A percentile compares a stretch with the other conserved stretches of the same genome.
Conservation (phyloP, 78 protist genomes). For the Dictyostelium purpureum region DNA sequence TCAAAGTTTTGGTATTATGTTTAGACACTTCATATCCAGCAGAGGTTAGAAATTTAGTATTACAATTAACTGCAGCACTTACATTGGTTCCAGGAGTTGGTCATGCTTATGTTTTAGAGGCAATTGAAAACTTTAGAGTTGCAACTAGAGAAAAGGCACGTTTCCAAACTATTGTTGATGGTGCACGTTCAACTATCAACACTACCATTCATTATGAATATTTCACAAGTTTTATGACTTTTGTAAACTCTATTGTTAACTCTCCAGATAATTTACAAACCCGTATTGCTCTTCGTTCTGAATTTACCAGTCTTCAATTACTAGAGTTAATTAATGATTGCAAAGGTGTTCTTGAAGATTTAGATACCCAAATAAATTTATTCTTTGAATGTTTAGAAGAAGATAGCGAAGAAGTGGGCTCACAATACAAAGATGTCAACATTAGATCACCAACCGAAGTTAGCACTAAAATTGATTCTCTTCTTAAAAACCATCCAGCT, state of each 20-base stretch:
- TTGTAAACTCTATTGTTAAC: conserved; percentile 64
- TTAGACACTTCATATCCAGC: conserved; percentile 53
- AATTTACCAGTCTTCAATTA: conserved; percentile 40
- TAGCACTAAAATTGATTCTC: background rate
- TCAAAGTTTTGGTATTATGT: conserved; percentile 60
- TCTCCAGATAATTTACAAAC: conserved; percentile 56
- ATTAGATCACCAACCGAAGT: conserved; percentile 66
- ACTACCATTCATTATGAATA: conserved; percentile 43
- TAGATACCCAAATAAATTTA: conserved; percentile 46
- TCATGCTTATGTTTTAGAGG: conserved; percentile 59
- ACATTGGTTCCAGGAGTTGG: conserved; percentile 63
- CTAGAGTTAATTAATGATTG: conserved; percentile 36
- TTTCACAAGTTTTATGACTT: conserved; percentile 49
- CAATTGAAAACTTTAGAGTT: conserved; percentile 51
- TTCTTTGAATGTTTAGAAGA: conserved; percentile 62
- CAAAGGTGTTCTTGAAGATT: conserved; percentile 27
- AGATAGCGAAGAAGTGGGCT: conserved; percentile 39
- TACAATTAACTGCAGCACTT: conserved; percentile 45
- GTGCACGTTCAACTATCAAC: conserved; percentile 20
- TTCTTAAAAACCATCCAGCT: conserved; percentile 19
- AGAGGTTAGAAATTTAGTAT: conserved; percentile 12
- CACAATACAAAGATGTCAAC: conserved; percentile 61
- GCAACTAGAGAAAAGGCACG: conserved; percentile 39
- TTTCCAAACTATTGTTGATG: conserved; percentile 40
- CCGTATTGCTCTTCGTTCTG: conserved; percentile 53